These are phyloP conservation scores for Monosporozyma yasuniensis DNA, from an alignment of 805 yeast species.

Conservation along the genomic window DNA sequence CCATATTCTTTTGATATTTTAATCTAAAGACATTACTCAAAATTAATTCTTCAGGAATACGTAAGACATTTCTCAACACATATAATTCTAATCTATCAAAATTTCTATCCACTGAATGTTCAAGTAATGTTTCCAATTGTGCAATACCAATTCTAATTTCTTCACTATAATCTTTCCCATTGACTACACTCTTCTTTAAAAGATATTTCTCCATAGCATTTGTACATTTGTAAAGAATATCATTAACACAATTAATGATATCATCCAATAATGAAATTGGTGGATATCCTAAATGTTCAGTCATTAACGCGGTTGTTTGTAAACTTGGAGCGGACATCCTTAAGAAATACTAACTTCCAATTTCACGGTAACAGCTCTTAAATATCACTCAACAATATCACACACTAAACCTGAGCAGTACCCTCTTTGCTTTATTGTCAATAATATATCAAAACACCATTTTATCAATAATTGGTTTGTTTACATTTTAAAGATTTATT, in stretches of 20 bases:
- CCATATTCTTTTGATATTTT: conserved; percentile 57
- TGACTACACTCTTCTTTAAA: conserved; percentile 15
- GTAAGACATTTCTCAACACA: conserved; percentile 64
- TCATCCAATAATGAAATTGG: conserved; percentile 80
- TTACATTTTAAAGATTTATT: not conserved
- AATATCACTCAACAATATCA: not conserved
- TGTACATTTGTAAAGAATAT: conserved; percentile 72
- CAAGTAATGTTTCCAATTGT: conserved; percentile 65
- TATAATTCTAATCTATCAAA: conserved; percentile 84
- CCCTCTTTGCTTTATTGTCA: not conserved
- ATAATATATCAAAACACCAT: not conserved
- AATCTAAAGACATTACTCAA: conserved; percentile 59
- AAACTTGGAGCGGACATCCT: conserved; percentile 32
- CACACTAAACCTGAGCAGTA: not conserved
- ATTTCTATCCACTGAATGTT: conserved; percentile 65
- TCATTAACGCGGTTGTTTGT: conserved; percentile 44
- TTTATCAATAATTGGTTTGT: not conserved
- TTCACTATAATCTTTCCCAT: conserved; percentile 26
- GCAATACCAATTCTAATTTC: conserved; percentile 76
- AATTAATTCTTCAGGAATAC: conserved; percentile 56
- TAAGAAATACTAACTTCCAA: too few relatives aligned
- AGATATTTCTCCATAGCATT: conserved; percentile 67
- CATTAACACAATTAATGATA: conserved; percentile 80
- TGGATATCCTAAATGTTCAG: conserved; percentile 81
- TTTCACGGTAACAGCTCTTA: too few relatives aligned